Base-by-base conservation (phyloP, 306 rosid species). In the Bauhinia variegata region DNA sequence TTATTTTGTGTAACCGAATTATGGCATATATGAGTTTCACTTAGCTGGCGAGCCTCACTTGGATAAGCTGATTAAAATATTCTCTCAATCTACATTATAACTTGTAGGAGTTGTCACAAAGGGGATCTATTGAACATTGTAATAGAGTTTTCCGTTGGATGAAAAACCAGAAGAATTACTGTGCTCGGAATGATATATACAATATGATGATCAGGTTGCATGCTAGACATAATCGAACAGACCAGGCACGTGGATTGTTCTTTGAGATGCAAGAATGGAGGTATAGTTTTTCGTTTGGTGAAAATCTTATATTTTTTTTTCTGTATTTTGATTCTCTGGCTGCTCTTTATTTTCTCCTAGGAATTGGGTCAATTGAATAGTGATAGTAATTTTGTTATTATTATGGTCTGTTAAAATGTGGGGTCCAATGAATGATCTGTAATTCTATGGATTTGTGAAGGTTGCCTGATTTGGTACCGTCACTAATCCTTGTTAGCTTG, bases 181-280 rank as follows among this genome's bases (percentile, higher is more conserved):
- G 88, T 76, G 96, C 98, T 42, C 92, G 96, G 10, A 89, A 75
- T 18, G 98, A 92, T 76, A 84, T 92, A 0, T 89, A 92, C 76
- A 89, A 92, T 61, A 82, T 89, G 93, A 75, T 92, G 93, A 92
- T 92, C 42, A 81, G 96, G 71, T 80, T 89, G 78, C 88, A 87
- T 5, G 93, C 93, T 4, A 81, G 98, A 82, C 95, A 92, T 74
- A 76, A 77, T 76, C 86, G 80, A 54, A 79, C 64, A 32, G 96
- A 89, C 71, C 89, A 87, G 68, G 98, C 98, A 9, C 98, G 96
- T n/a, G 98, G 98, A 2, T 87, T 92, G 82, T 86, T 89, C 57
- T 89, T 92, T 17, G 98, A 92, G 84, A 92, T 89, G 98, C 93
- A 89, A 73, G 77, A 89, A 42, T 92, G 89, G 93, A 86, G 96